Conservation (phyloP, 2,329 filamentous ascomycete species). For the Plectosphaerella plurivora region DNA sequence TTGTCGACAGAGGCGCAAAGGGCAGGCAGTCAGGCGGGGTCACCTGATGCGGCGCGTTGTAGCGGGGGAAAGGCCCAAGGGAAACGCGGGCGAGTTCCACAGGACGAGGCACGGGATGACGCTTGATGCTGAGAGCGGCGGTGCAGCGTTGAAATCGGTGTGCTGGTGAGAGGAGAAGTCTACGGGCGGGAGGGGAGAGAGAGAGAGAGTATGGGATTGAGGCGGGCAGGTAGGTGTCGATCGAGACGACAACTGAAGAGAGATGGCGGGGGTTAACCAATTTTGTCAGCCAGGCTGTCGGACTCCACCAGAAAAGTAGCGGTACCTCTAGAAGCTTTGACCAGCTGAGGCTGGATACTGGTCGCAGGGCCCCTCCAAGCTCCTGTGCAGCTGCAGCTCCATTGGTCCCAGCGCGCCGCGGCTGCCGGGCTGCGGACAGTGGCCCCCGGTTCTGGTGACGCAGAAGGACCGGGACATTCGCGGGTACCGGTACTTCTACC, state of each 20-base stretch:
- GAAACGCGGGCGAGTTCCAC: background rate
- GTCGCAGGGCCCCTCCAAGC: no score
- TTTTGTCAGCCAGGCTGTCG: constrained; percentile 14
- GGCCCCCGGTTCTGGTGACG: background rate
- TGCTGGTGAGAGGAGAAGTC: background rate
- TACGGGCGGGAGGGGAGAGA: constrained; percentile 6
- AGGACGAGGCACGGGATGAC: background rate
- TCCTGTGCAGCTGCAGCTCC: no score
- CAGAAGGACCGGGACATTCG: background rate
- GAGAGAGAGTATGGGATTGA: constrained; percentile 6
- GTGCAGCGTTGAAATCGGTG: background rate
- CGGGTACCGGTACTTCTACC: background rate
- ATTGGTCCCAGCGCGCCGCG: no score
- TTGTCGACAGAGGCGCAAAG: no score
- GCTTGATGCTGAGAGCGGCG: background rate
- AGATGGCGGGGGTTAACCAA: constrained; percentile 15
- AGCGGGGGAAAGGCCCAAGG: background rate
- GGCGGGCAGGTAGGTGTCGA: constrained; percentile 3
- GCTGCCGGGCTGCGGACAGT: background rate
- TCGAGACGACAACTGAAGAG: constrained; percentile 5
- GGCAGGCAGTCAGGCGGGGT: background rate
- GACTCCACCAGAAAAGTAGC: constrained; percentile 13
- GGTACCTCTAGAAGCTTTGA: constrained; percentile 8
- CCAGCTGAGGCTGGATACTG: background rate
- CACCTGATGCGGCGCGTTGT: background rate